Percentiles rank a stretch among this genome's conserved stretches.
Conservation (phyloP, 257 asterid genomes). For the Ajuga chamaepitys region DNA sequence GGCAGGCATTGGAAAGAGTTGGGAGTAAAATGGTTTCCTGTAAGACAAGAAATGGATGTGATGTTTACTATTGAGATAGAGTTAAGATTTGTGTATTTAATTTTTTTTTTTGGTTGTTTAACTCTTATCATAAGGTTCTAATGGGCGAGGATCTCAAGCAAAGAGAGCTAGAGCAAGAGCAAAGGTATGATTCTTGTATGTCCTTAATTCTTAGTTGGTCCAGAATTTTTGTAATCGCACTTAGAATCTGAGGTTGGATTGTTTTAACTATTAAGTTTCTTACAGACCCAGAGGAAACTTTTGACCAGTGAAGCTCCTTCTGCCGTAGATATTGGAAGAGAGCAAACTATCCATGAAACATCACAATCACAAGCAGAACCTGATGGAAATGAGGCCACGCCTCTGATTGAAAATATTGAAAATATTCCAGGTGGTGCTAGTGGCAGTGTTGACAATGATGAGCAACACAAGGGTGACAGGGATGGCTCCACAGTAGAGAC, state of each 20-base stretch:
- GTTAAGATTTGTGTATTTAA: neutral
- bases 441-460: slow-evolving; percentile 32
- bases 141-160: slow-evolving; percentile 64
- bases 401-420: slow-evolving; percentile 31
- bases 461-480: slow-evolving; percentile 30
- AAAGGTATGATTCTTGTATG: slow-evolving; percentile 43
- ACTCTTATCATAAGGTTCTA: slow-evolving; percentile 37
- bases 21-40: neutral
- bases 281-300: slow-evolving; percentile 52
- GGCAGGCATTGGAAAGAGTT: neutral
- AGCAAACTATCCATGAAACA: slow-evolving; percentile 32
- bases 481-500: slow-evolving; percentile 38
- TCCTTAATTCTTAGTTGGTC: slow-evolving; percentile 3
- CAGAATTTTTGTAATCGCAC: neutral
- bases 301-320: slow-evolving; percentile 42
- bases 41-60: neutral
- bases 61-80: neutral
- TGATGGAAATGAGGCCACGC: slow-evolving; percentile 28
- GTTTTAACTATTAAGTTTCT: slow-evolving; percentile 21
- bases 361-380: slow-evolving; percentile 36
- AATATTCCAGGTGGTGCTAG: slow-evolving; percentile 24
- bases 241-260: slow-evolving; percentile 10
- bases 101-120: neutral
- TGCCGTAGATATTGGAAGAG: slow-evolving; percentile 31
- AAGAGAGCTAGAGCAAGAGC: slow-evolving; percentile 51